Conservation (phyloP, 352 stramenopile genomes). For the Phytophthora kernoviae region DNA sequence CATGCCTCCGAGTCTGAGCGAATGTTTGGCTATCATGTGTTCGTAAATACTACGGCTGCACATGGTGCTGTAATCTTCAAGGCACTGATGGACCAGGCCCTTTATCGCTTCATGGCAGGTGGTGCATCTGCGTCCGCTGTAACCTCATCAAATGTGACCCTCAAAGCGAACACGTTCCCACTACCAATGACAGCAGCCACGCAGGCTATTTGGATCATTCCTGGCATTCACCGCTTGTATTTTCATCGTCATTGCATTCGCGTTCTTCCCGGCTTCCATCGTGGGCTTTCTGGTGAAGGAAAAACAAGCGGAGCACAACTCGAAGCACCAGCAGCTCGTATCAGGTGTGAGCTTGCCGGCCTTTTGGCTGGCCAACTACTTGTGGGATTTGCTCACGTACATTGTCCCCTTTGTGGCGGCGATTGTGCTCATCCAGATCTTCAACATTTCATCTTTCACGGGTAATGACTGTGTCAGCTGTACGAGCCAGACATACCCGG, state of each 20-base stretch:
- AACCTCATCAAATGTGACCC: conserved; percentile 24
- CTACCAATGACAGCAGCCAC: conserved; percentile 52
- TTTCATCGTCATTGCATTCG: conserved; percentile 90
- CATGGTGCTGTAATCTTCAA: conserved; percentile 63
- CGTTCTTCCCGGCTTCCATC: conserved; percentile 91
- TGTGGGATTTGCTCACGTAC: conserved; percentile 93
- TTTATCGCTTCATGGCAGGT: conserved; percentile 60
- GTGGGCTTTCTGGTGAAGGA: conserved; percentile 96
- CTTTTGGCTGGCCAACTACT: conserved; percentile 96
- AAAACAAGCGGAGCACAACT: conserved; percentile 86
- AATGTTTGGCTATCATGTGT: conserved; percentile 55
- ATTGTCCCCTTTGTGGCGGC: conserved; percentile 57
- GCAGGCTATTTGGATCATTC: conserved; percentile 52
- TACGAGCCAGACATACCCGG: conserved; percentile 42
- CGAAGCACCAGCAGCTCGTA: conserved; percentile 96
- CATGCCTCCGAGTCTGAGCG: conserved; percentile 29
- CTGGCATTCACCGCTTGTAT: conserved; percentile 76
- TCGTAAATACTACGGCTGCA: conserved; percentile 54
- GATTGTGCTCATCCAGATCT: conserved; percentile 56
- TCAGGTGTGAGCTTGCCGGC: conserved; percentile 90
- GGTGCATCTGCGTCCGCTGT: conserved; percentile 30
- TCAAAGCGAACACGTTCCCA: conserved; percentile 55
- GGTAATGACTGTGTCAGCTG: conserved; percentile 57
- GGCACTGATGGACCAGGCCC: conserved; percentile 50
- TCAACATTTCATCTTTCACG: conserved; percentile 51